phyloP scores from a whole-genome alignment of 805 yeast species.

The Wickerhamomyces queroliae region DNA sequence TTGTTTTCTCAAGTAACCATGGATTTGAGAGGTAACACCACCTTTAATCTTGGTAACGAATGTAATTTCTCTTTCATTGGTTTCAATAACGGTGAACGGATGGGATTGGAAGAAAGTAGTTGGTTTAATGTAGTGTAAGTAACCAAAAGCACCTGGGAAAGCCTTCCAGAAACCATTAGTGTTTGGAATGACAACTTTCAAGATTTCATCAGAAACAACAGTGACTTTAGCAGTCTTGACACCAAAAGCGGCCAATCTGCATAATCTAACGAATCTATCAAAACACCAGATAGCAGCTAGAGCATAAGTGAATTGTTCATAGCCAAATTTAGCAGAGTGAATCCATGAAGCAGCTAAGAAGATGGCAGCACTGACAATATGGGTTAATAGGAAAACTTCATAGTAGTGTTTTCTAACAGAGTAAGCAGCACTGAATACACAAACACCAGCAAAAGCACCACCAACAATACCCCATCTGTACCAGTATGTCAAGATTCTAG shows the following conservation, averaged over 20 bases:
- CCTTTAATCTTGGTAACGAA: slow-evolving; percentile 47
- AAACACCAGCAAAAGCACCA: slow-evolving; percentile 3
- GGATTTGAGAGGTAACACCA: slow-evolving; percentile 37
- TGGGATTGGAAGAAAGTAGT: slow-evolving; percentile 63
- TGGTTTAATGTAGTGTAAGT: slow-evolving; percentile 47
- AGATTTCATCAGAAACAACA: slow-evolving; percentile 33
- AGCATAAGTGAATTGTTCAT: slow-evolving; percentile 37
- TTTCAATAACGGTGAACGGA: slow-evolving; percentile 58
- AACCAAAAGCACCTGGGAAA: slow-evolving; percentile 54
- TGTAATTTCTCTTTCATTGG: slow-evolving; percentile 32
- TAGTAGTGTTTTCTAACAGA: slow-evolving; percentile 48
- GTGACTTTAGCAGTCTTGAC: slow-evolving; percentile 18
- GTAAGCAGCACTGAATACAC: slow-evolving; percentile 21
- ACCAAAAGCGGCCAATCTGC: slow-evolving; percentile 18
- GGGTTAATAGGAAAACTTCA: slow-evolving; percentile 54
- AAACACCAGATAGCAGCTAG: slow-evolving; percentile 39
- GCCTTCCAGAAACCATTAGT: slow-evolving; percentile 45
- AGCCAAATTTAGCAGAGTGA: slow-evolving; percentile 47
- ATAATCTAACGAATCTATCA: slow-evolving; percentile 42
- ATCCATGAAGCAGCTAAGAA: slow-evolving; percentile 51
- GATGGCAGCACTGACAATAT: slow-evolving; percentile 46
- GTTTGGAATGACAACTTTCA: slow-evolving; percentile 32
- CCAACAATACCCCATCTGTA: slow-evolving; percentile 19
- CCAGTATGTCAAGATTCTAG: slow-evolving; percentile 11
- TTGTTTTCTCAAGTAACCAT: slow-evolving; percentile 21